These are phyloP conservation scores for Neostapfia colusana DNA, from an alignment of 176 grass and related monocot species.

Conservation along the genomic window DNA sequence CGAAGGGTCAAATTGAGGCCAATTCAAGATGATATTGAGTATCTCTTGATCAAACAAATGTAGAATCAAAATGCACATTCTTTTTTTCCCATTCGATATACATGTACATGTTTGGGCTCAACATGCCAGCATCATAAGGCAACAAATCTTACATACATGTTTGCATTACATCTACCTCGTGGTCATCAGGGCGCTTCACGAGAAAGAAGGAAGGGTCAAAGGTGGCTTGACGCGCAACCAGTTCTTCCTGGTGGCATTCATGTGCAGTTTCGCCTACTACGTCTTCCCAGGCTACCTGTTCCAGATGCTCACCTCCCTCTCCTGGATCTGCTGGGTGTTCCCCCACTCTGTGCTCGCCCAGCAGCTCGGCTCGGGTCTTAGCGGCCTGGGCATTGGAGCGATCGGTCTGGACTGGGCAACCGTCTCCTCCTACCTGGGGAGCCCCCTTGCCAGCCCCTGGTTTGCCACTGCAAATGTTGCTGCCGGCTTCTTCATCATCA, in stretches of 20 bases:
- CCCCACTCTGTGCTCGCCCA: conserved; percentile 69
- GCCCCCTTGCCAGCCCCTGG: conserved; percentile 95
- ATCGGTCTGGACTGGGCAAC: conserved; percentile 81
- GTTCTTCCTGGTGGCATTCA: conserved; percentile 82
- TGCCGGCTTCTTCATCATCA: conserved; percentile 64
- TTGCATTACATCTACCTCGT: not conserved
- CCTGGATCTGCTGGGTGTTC: conserved; percentile 91
- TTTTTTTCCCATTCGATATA: not conserved
- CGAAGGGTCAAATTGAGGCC: no score
- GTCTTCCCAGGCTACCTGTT: conserved; percentile 87
- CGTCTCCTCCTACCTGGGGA: conserved; percentile 77
- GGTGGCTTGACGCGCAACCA: conserved; percentile 72
- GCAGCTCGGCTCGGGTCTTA: conserved; percentile 78
- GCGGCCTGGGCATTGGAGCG: conserved; percentile 68
- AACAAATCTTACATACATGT: not conserved
- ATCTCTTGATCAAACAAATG: not conserved
- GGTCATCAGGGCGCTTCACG: conserved; percentile 56
- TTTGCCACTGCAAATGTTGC: conserved; percentile 87
- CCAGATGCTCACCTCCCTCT: conserved; percentile 91
- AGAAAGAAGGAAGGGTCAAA: conserved; percentile 65
- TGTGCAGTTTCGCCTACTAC: conserved; percentile 82
- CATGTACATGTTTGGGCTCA: not conserved
- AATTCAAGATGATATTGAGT: not conserved
- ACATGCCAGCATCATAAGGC: not conserved
- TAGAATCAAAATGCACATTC: not conserved